These are phyloP conservation scores for Venturia pyrina DNA, from an alignment of 2,329 filamentous ascomycete genomes.

Conservation along the genomic window DNA sequence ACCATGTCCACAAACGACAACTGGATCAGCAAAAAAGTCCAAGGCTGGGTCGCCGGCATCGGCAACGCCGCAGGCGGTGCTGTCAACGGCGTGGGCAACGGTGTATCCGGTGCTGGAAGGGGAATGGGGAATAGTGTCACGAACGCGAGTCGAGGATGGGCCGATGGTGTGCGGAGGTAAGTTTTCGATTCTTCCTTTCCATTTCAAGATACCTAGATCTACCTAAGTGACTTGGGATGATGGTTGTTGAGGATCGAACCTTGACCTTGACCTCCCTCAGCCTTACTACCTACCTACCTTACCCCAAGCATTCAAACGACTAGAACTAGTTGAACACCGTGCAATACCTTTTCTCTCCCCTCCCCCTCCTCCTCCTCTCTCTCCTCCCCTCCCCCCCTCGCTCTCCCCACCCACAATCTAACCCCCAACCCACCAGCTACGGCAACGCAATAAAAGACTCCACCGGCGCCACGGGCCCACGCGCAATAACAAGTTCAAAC, in stretches of 20 bases:
- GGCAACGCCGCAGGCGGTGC: slow-evolving; percentile 35
- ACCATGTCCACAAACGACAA: slow-evolving; percentile 25
- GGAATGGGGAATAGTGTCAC: slow-evolving; percentile 35
- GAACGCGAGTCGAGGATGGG: slow-evolving; percentile 35
- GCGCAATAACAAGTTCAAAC: slow-evolving; percentile 35
- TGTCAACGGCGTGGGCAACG: slow-evolving; percentile 34
- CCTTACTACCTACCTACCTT: too few species aligned
- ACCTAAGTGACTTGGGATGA: too few species aligned
- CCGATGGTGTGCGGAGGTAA: slow-evolving; percentile 34
- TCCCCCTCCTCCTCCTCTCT: background rate
- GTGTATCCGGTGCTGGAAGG: slow-evolving; percentile 36
- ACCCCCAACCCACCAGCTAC: slow-evolving; percentile 20
- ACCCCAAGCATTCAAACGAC: too few species aligned
- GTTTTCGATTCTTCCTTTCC: background rate
- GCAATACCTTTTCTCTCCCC: too few species aligned
- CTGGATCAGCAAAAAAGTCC: slow-evolving; percentile 37
- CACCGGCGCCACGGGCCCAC: slow-evolving; percentile 33
- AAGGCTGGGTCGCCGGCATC: slow-evolving; percentile 31
- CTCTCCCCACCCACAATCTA: background rate
- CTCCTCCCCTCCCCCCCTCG: background rate
- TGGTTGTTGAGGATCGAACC: too few species aligned
- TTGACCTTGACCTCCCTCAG: too few species aligned
- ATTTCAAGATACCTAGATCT: too few species aligned
- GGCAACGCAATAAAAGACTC: slow-evolving; percentile 41
- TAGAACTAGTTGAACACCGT: too few species aligned